Percentiles rank a stretch among this genome's conserved stretches.
Conservation (phyloP, 1,284 basidiomycete species). For the Sanghuangporus weigelae region DNA sequence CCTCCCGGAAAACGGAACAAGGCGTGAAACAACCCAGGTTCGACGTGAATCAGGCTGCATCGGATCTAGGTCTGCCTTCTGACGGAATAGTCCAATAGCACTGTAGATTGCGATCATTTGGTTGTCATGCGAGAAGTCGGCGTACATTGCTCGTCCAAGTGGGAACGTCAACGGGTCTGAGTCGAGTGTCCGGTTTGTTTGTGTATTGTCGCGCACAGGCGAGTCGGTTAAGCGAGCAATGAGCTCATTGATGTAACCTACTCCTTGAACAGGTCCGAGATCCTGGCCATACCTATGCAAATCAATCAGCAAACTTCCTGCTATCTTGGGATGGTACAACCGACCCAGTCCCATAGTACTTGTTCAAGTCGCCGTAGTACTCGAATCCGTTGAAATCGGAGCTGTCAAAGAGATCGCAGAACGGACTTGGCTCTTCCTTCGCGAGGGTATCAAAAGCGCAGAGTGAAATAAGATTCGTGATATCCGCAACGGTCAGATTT, state of each 20-base stretch:
- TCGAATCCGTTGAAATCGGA: constrained; percentile 61
- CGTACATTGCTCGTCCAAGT: constrained; percentile 56
- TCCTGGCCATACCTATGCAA: constrained; percentile 52
- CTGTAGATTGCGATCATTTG: constrained; percentile 72
- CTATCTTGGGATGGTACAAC: constrained; percentile 19
- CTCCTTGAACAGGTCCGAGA: constrained; percentile 69
- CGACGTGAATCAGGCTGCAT: constrained; percentile 33
- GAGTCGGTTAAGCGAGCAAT: constrained; percentile 67
- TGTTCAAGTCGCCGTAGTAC: constrained; percentile 69
- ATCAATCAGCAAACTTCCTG: neutral
- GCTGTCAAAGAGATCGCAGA: constrained; percentile 61
- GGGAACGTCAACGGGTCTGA: constrained; percentile 66
- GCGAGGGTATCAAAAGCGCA: constrained; percentile 75
- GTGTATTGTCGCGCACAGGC: constrained; percentile 62
- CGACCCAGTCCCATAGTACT: constrained; percentile 74
- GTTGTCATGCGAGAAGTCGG: constrained; percentile 81
- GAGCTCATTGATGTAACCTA: constrained; percentile 82
- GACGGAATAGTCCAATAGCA: constrained; percentile 65
- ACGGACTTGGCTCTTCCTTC: constrained; percentile 50
- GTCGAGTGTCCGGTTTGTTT: constrained; percentile 78
- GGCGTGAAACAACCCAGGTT: constrained; percentile 47
- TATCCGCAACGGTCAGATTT: constrained; percentile 51
- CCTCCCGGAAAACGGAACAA: constrained; percentile 61
- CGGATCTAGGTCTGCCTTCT: constrained; percentile 35
- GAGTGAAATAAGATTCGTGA: constrained; percentile 59